phyloP scores from a whole-genome alignment of 148 eudicot species.

The Rhododendron mucronatum region DNA sequence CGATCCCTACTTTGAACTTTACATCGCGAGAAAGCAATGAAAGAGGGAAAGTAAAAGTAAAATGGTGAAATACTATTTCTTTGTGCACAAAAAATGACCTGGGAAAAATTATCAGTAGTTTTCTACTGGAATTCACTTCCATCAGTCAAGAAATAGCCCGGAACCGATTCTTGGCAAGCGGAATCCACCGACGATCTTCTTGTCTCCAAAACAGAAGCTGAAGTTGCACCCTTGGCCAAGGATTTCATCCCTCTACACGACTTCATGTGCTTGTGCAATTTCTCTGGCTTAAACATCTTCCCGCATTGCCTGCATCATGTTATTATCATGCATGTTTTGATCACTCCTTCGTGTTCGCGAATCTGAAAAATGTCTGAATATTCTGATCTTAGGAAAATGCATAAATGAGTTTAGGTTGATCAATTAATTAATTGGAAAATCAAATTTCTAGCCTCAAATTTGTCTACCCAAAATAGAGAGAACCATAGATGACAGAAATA shows the following conservation, averaged over 20 bases:
- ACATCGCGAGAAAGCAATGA: not conserved
- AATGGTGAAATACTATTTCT: not conserved
- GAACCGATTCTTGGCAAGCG: not conserved
- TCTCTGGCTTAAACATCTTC: constrained; percentile 40
- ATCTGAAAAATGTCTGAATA: not conserved
- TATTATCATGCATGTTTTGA: not conserved
- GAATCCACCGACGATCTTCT: not conserved
- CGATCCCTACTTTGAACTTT: not conserved
- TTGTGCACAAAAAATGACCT: not conserved
- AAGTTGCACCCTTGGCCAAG: constrained; percentile 9
- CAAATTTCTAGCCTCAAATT: not conserved
- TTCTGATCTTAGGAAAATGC: not conserved
- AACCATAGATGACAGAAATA: not conserved
- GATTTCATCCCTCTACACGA: constrained; percentile 37
- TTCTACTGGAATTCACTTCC: not conserved
- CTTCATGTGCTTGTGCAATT: constrained; percentile 36
- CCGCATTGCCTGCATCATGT: constrained; percentile 36
- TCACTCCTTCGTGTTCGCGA: not conserved
- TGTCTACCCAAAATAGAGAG: not conserved
- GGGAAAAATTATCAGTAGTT: not conserved
- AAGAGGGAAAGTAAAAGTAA: not conserved
- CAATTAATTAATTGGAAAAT: not conserved
- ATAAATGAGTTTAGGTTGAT: not conserved
- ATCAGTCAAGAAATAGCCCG: not conserved
- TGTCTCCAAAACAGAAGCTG: not conserved